These are phyloP conservation scores for Arbutus unedo DNA, from an alignment of 148 eudicot genomes.

Conservation along the genomic window DNA sequence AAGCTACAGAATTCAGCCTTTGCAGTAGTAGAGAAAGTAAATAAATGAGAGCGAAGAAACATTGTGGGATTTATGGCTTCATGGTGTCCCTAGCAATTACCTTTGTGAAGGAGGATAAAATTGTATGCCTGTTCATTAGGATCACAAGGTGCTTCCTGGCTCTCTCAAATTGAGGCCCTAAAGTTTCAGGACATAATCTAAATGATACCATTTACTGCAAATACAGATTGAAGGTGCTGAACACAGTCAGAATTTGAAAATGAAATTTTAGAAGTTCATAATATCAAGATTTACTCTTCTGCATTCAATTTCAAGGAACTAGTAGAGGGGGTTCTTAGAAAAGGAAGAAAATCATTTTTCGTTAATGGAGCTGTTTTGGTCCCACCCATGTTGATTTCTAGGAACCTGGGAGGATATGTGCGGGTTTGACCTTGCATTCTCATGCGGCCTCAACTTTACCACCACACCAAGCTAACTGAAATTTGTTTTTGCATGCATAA, in stretches of 20 bases:
- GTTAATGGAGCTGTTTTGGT: neutral
- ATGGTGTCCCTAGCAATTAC: neutral
- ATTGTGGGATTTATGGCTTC: neutral
- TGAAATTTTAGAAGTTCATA: neutral
- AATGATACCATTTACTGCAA: neutral
- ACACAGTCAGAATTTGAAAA: neutral
- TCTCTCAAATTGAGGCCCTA: neutral
- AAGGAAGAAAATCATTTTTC: neutral
- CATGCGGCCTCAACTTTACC: neutral
- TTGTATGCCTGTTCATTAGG: neutral
- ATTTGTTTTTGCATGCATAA: neutral
- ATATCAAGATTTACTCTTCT: neutral
- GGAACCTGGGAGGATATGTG: neutral
- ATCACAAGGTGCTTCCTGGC: neutral
- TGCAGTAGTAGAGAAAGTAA: neutral
- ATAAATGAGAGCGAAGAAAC: neutral
- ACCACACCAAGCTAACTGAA: neutral
- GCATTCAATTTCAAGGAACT: neutral
- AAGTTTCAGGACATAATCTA: neutral
- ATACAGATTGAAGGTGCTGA: slow-evolving; percentile 1
- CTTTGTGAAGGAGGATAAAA: neutral
- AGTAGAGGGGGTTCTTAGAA: neutral
- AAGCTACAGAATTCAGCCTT: neutral
- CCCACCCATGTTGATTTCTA: neutral
- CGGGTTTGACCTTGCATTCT: neutral